Evolutionary conservation across 2,329 filamentous ascomycete genomes (phyloP).

Genomic region (Claviceps pusilla): DNA sequence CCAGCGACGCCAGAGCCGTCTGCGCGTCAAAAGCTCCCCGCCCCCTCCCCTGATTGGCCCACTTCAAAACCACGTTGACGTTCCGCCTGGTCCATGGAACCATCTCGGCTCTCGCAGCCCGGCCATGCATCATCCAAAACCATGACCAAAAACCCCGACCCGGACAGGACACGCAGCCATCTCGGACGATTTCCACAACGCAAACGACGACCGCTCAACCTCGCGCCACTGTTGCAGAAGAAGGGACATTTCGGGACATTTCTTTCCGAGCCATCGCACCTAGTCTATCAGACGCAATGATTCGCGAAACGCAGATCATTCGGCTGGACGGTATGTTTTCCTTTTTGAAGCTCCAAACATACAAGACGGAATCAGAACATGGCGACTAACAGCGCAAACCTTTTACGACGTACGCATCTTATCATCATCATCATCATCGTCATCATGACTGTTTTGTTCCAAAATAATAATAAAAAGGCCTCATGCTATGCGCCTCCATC

Average conservation of each 20-base stretch:
- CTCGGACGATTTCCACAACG: neutral
- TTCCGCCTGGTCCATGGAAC: neutral
- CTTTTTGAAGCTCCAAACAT: neutral
- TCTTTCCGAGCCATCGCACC: neutral
- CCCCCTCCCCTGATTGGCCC: slow-evolving; percentile 8
- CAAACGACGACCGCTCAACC: neutral
- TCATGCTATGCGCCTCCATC: slow-evolving; percentile 87
- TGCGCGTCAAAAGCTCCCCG: too few species aligned
- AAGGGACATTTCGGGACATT: neutral
- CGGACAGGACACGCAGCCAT: neutral
- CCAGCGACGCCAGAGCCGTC: neutral
- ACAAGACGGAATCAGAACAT: too few species aligned
- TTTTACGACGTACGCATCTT: too few species aligned
- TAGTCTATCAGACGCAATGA: slow-evolving; percentile 39
- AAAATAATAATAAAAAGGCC: slow-evolving; percentile 38
- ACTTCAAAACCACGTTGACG: slow-evolving; percentile 4
- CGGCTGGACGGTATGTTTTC: slow-evolving; percentile 61
- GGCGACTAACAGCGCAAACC: too few species aligned
- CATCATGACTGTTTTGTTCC: too few species aligned
- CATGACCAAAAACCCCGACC: neutral
- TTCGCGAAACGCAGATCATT: slow-evolving; percentile 85
- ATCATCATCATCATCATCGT: too few species aligned
- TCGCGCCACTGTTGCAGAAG: neutral
- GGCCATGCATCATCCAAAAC: neutral
- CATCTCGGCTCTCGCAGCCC: neutral